Evolutionary conservation across 2,329 filamentous ascomycete genomes (phyloP).

Genomic region (Hymenoscyphus infarciens): DNA sequence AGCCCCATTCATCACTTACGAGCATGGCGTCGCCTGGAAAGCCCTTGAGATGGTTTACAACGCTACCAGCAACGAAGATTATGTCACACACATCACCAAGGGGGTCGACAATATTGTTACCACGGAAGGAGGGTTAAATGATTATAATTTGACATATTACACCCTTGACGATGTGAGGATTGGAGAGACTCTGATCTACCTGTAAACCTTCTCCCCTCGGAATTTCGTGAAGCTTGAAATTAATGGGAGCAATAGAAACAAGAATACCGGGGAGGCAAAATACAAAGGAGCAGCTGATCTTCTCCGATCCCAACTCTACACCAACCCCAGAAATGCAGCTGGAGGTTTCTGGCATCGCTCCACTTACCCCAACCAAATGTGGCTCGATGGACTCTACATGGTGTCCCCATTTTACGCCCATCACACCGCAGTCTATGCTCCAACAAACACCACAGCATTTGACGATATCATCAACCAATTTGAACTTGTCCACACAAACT

Average conservation of each 20-base stretch:
- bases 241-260: slow-evolving; percentile 18
- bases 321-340: slow-evolving; percentile 45
- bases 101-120: slow-evolving; percentile 46
- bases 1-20: slow-evolving; percentile 13
- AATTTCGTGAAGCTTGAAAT: neutral
- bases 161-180: slow-evolving; percentile 50
- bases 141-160: slow-evolving; percentile 45
- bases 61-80: slow-evolving; percentile 40
- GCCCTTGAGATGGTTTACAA: slow-evolving; percentile 43
- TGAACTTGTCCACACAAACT: slow-evolving; percentile 26
- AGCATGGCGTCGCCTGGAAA: slow-evolving; percentile 11
- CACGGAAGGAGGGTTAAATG: slow-evolving; percentile 42
- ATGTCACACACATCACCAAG: slow-evolving; percentile 42
- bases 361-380: slow-evolving; percentile 22
- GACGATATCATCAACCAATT: slow-evolving; percentile 33
- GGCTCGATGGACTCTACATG: slow-evolving; percentile 46
- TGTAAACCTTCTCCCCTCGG: slow-evolving; percentile 37
- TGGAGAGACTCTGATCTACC: slow-evolving; percentile 49
- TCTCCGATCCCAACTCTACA: slow-evolving; percentile 44
- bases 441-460: slow-evolving; percentile 30
- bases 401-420: slow-evolving; percentile 35
- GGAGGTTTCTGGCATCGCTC: slow-evolving; percentile 54
- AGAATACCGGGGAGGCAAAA: slow-evolving; percentile 44
- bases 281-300: slow-evolving; percentile 46
- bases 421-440: slow-evolving; percentile 27